Conservation (phyloP, 148 eudicot genomes). For the Gaultheria prostrata region DNA sequence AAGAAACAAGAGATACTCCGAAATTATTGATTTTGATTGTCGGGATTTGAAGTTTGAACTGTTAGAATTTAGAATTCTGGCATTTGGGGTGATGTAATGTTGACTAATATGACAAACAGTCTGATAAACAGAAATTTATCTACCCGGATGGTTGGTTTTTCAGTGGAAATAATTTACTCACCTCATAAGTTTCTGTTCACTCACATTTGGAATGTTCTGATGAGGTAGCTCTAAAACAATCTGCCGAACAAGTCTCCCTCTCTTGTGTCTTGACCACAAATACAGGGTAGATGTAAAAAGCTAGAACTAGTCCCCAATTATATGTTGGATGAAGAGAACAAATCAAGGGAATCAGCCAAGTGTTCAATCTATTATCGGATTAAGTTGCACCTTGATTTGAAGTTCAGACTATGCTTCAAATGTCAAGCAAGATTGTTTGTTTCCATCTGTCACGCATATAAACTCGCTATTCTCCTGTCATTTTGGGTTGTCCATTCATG, state of each 20-base stretch:
- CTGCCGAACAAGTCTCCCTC: neutral
- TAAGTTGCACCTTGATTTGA: neutral
- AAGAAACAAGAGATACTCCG: neutral
- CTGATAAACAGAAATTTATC: neutral
- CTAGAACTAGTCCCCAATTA: neutral
- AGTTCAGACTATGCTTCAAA: conserved; percentile 4
- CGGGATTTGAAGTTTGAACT: neutral
- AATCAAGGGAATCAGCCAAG: neutral
- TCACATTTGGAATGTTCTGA: neutral
- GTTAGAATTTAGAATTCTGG: neutral
- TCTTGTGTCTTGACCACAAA: neutral
- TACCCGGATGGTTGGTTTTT: neutral
- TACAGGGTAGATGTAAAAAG: neutral
- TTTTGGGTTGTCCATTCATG: neutral
- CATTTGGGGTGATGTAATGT: neutral
- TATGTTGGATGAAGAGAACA: neutral
- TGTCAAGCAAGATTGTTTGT: neutral
- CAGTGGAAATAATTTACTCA: neutral
- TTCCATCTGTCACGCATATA: neutral
- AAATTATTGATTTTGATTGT: neutral
- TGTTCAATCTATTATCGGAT: neutral
- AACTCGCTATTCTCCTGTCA: neutral
- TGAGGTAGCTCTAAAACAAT: neutral
- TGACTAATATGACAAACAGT: neutral
- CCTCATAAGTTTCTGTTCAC: neutral